Conservation (phyloP, 148 eudicot genomes). For the Camellia lanceoleosa region DNA sequence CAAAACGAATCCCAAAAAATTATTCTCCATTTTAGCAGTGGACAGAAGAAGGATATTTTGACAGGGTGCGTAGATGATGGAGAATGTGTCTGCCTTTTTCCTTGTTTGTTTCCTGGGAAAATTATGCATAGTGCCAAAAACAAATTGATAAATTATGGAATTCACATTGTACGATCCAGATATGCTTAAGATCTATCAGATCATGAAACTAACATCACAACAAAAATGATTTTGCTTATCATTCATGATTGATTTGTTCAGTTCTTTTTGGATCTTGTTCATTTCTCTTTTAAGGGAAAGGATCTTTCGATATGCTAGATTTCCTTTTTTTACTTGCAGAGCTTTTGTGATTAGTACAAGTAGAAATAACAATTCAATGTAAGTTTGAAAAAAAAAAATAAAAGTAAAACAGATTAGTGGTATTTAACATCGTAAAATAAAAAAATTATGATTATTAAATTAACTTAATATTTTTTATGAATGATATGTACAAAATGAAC, state of each 20-base stretch:
- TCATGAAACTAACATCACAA: background rate
- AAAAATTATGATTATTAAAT: too few relatives aligned
- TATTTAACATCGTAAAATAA: too few relatives aligned
- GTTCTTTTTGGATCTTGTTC: background rate
- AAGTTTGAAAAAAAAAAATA: too few relatives aligned
- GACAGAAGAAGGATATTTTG: background rate
- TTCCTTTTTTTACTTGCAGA: too few relatives aligned
- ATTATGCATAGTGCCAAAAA: background rate
- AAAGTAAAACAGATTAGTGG: too few relatives aligned
- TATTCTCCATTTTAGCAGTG: background rate
- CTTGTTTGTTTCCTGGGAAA: background rate
- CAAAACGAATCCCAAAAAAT: background rate
- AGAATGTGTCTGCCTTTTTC: background rate
- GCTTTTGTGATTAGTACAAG: too few relatives aligned
- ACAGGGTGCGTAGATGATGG: background rate
- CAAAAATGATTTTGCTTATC: background rate
- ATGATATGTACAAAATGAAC: too few relatives aligned
- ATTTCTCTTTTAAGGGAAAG: background rate
- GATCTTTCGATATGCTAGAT: background rate
- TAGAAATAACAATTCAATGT: too few relatives aligned
- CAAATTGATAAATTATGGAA: background rate
- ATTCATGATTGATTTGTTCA: background rate
- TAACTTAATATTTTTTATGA: too few relatives aligned
- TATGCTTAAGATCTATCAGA: background rate
- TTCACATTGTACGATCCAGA: background rate